Conservation (phyloP, 345 rosid genomes). For the Anastatica hierochuntica region DNA sequence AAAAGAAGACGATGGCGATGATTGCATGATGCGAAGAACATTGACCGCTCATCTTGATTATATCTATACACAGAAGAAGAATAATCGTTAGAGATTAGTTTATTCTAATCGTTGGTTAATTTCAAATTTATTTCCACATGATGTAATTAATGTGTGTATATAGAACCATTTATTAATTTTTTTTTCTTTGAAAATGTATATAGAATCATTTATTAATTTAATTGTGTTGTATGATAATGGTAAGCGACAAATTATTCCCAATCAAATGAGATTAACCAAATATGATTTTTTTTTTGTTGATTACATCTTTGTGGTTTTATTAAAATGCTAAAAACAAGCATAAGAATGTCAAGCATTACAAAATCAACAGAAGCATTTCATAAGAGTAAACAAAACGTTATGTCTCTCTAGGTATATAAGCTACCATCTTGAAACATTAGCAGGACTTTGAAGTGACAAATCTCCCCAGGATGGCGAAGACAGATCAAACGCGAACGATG, state of each 20-base stretch:
- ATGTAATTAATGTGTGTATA: constrained; percentile 2
- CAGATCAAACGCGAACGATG: constrained; percentile 1
- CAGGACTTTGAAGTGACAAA: constrained; percentile 14
- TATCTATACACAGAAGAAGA: constrained; percentile 28
- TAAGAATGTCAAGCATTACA: not conserved
- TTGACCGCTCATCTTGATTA: constrained; percentile 52
- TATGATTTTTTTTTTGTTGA: too few species aligned
- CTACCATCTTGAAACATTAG: constrained; percentile 12
- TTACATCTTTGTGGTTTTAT: too few species aligned
- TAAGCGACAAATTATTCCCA: not conserved
- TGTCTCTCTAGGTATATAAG: not conserved
- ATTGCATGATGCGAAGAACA: constrained; percentile 44
- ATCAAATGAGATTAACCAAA: too few species aligned
- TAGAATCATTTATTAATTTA: too few species aligned
- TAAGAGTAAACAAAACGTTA: not conserved
- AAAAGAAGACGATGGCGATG: constrained; percentile 39
- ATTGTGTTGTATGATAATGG: too few species aligned
- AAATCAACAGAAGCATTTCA: not conserved
- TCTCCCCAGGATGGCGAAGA: constrained; percentile 16
- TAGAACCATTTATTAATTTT: constrained; percentile 1
- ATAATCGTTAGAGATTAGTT: not conserved
- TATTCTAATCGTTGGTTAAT: not conserved
- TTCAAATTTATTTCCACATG: not conserved
- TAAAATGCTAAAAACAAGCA: not conserved
- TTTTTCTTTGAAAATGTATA: too few species aligned